phyloP scores from a whole-genome alignment of 75 land plant species.

The Isoetes taiwanensis region DNA sequence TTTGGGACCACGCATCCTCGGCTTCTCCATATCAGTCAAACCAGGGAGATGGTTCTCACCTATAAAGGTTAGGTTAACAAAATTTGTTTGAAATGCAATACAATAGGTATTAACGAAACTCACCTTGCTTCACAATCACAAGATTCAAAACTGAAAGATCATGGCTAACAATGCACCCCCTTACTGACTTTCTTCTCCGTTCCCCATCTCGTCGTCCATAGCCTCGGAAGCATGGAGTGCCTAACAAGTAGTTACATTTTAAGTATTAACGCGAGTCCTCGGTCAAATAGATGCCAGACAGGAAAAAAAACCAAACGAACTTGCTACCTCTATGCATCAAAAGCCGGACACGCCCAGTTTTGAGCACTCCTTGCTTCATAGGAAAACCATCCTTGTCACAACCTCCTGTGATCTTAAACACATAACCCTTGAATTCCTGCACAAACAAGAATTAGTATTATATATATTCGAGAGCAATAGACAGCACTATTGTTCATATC shows the following conservation, averaged over 20 bases:
- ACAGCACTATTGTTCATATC: not conserved
- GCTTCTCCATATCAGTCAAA: slow-evolving; percentile 68
- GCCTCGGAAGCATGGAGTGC: slow-evolving; percentile 72
- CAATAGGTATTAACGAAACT: not conserved
- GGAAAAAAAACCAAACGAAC: too few relatives aligned
- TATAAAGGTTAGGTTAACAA: not conserved
- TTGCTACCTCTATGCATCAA: slow-evolving; percentile 55
- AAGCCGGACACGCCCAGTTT: slow-evolving; percentile 55
- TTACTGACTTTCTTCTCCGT: slow-evolving; percentile 68
- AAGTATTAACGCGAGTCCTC: too few relatives aligned
- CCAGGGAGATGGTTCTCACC: slow-evolving; percentile 76
- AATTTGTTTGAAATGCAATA: not conserved
- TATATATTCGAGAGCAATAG: not conserved
- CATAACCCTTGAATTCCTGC: slow-evolving; percentile 80
- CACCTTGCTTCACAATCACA: slow-evolving; percentile 78
- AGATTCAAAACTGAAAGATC: slow-evolving; percentile 73
- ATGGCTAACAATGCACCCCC: slow-evolving; percentile 80
- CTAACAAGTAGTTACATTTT: too few relatives aligned
- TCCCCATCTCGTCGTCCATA: slow-evolving; percentile 70
- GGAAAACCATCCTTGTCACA: slow-evolving; percentile 84
- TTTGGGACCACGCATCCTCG: slow-evolving; percentile 83
- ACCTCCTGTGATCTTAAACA: slow-evolving; percentile 79
- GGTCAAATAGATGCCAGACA: too few relatives aligned
- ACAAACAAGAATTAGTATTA: not conserved
- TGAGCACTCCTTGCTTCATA: slow-evolving; percentile 79